These are phyloP conservation scores for Camellia japonica DNA, from an alignment of 148 eudicot genomes.

Conservation along the genomic window DNA sequence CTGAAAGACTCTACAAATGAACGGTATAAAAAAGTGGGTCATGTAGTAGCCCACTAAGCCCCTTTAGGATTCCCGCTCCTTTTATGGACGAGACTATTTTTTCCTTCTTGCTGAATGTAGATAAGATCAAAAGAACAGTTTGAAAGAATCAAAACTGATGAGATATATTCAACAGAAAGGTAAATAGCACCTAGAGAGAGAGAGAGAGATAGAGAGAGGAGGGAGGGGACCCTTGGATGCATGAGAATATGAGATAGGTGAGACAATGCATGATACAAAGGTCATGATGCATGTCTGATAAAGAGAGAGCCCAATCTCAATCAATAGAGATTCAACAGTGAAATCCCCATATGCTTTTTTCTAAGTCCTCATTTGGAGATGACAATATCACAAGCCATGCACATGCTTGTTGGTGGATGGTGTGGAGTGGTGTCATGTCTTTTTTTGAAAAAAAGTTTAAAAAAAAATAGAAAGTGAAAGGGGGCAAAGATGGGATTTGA, in stretches of 20 bases:
- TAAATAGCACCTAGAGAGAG: neutral
- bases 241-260: constrained; percentile 28
- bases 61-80: too few species aligned
- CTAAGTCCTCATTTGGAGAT: neutral
- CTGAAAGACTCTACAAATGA: too few species aligned
- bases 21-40: too few species aligned
- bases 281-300: constrained; percentile 78
- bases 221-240: constrained; percentile 36
- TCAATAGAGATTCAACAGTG: constrained; percentile 31
- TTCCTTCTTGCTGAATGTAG: too few species aligned
- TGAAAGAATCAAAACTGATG: neutral
- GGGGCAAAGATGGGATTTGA: constrained; percentile 1
- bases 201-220: neutral
- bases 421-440: constrained; percentile 26
- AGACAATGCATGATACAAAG: constrained; percentile 70
- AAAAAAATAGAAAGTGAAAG: neutral
- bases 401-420: constrained; percentile 23
- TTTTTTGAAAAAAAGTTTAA: neutral
- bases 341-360: constrained; percentile 15
- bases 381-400: constrained; percentile 23
- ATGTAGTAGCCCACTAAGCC: too few species aligned
- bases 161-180: neutral
- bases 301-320: constrained; percentile 49
- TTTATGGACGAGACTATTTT: too few species aligned
- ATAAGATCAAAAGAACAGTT: too few species aligned